Percentiles rank a stretch among this genome's conserved stretches.
phyloP scores from a whole-genome alignment of 148 eudicot species.

The Suaeda aralocaspica region DNA sequence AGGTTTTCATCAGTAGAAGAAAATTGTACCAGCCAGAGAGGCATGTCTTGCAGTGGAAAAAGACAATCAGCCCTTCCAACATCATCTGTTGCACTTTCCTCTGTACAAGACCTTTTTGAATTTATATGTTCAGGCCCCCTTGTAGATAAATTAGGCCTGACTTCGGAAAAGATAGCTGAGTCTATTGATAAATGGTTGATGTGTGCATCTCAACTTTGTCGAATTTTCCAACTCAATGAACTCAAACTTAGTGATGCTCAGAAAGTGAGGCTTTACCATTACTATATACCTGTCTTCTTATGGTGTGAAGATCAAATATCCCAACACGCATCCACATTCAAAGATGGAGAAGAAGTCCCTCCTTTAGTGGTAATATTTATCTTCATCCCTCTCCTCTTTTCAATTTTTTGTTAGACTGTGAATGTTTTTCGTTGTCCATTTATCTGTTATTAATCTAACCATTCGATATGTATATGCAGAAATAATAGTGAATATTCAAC shows the following conservation, averaged over 20 bases:
- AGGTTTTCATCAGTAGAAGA: conserved; percentile 61
- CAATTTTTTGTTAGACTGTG: conserved; percentile 4
- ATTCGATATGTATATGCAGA: neutral
- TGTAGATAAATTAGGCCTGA: conserved; percentile 58
- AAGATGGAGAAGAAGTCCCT: conserved; percentile 77
- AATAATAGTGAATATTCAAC: neutral
- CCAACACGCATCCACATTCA: conserved; percentile 51
- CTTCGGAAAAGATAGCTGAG: conserved; percentile 60
- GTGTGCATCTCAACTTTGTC: conserved; percentile 61
- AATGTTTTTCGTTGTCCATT: neutral
- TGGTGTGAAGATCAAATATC: conserved; percentile 91
- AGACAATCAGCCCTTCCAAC: conserved; percentile 45
- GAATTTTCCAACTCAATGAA: conserved; percentile 78
- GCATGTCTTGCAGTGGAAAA: conserved; percentile 32
- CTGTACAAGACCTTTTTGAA: conserved; percentile 67
- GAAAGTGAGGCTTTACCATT: conserved; percentile 83
- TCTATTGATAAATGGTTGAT: conserved; percentile 81
- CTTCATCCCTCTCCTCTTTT: neutral
- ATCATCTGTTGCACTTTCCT: conserved; percentile 51
- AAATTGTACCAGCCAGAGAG: conserved; percentile 25
- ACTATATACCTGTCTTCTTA: conserved; percentile 85
- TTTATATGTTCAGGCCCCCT: conserved; percentile 93
- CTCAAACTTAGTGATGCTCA: conserved; percentile 64
- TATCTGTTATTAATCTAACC: neutral
- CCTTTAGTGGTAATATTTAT: conserved; percentile 70